phyloP scores from a whole-genome alignment of 805 yeast species.

The Suhomyces sp. region DNA sequence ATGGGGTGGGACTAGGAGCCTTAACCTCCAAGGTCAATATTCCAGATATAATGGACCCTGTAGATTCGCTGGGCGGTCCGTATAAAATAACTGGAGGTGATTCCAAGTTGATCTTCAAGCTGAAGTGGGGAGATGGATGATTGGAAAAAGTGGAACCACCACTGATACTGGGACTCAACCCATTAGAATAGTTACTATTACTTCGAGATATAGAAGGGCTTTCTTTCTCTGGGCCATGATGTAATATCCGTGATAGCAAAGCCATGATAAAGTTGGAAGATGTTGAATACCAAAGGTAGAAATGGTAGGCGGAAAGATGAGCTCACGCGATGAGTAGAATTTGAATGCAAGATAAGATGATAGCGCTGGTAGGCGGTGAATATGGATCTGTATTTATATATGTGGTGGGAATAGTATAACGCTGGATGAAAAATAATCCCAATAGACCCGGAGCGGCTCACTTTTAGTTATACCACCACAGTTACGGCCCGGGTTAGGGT shows the following conservation, averaged over 20 bases:
- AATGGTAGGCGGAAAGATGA: background rate
- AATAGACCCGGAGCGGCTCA: background rate
- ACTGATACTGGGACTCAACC: constrained; percentile 1
- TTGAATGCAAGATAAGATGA: background rate
- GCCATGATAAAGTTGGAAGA: constrained; percentile 10
- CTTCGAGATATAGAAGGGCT: constrained; percentile 2
- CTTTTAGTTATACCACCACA: background rate
- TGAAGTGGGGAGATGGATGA: constrained; percentile 8
- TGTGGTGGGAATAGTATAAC: background rate
- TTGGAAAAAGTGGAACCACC: constrained; percentile 14
- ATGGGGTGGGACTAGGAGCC: background rate
- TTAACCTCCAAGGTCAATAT: constrained; percentile 50
- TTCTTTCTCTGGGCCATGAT: constrained; percentile 8
- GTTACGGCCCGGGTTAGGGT: background rate
- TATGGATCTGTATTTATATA: background rate
- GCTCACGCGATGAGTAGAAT: background rate
- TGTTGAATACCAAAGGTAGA: background rate
- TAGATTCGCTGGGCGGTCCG: constrained; percentile 72
- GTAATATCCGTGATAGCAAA: constrained; percentile 16
- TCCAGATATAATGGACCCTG: constrained; percentile 87
- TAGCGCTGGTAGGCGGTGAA: background rate
- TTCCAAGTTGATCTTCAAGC: constrained; percentile 65
- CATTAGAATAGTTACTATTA: background rate
- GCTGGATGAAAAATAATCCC: background rate
- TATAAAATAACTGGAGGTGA: constrained; percentile 88